Conservation (phyloP, 73 alveolate species). For the Symbiodinium pilosum region DNA sequence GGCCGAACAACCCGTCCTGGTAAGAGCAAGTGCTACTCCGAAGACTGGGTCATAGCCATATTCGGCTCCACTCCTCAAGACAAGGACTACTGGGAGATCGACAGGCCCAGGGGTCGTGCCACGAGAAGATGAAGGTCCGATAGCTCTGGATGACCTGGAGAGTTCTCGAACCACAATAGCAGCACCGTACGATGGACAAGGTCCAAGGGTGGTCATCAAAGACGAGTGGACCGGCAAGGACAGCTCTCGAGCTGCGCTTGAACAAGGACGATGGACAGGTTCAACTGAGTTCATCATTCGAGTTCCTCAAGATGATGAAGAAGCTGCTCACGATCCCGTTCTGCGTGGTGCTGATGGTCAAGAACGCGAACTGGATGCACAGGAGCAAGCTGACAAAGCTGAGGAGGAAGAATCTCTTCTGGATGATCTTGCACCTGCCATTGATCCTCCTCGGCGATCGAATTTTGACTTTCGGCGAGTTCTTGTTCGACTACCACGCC, state of each 20-base stretch:
- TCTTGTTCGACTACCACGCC: background rate
- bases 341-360: background rate
- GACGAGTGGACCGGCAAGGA: background rate
- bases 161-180: background rate
- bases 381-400: too few relatives aligned
- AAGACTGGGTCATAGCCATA: background rate
- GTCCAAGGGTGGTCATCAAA: background rate
- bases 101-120: background rate
- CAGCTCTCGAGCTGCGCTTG: background rate
- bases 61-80: background rate
- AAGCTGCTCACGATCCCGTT: background rate
- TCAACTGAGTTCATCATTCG: background rate
- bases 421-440: background rate
- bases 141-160: background rate
- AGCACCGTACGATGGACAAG: background rate
- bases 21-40: too few relatives aligned
- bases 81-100: slow-evolving; percentile 13
- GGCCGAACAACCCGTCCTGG: too few relatives aligned
- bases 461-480: background rate
- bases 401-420: background rate
- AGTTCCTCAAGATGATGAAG: background rate
- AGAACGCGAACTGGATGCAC: background rate
- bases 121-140: background rate
- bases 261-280: background rate
- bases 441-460: background rate